phyloP scores from a whole-genome alignment of 2,329 filamentous ascomycete genomes.

The Sporothrix humicola region DNA sequence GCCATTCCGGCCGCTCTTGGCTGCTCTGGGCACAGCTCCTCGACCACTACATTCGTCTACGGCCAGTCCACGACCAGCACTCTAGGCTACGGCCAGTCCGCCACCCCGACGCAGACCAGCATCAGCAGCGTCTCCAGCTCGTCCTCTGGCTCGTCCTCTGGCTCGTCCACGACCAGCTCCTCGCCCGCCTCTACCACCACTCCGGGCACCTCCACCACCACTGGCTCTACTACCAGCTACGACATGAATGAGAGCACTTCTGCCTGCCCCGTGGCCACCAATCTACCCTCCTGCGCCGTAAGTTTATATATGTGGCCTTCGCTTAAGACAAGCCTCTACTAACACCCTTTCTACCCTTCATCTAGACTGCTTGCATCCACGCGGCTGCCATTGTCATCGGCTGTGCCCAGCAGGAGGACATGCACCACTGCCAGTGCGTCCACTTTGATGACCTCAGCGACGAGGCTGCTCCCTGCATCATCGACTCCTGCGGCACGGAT shows the following conservation, averaged over 20 bases:
- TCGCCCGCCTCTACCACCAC: neutral
- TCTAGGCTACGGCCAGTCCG: neutral
- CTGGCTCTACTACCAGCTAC: neutral
- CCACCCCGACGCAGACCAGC: neutral
- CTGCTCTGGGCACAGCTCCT: neutral
- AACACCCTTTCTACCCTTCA: neutral
- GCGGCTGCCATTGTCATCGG: constrained; percentile 3
- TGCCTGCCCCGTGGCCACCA: constrained; percentile 14
- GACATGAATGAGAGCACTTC: constrained; percentile 17
- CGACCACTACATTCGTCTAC: neutral
- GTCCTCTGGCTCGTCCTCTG: neutral
- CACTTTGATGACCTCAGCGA: neutral
- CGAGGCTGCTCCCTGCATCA: neutral
- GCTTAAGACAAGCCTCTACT: neutral
- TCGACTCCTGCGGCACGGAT: neutral
- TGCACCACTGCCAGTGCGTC: constrained; percentile 17
- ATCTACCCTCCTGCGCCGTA: neutral
- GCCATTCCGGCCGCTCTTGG: neutral
- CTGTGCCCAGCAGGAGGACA: neutral
- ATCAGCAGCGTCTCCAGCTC: neutral
- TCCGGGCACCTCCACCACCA: neutral
- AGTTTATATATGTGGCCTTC: neutral
- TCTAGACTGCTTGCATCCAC: neutral
- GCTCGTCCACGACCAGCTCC: neutral
- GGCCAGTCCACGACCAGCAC: neutral